These are phyloP conservation scores for Harringtonia lauricola DNA, from an alignment of 2,329 filamentous ascomycete genomes.

Conservation along the genomic window DNA sequence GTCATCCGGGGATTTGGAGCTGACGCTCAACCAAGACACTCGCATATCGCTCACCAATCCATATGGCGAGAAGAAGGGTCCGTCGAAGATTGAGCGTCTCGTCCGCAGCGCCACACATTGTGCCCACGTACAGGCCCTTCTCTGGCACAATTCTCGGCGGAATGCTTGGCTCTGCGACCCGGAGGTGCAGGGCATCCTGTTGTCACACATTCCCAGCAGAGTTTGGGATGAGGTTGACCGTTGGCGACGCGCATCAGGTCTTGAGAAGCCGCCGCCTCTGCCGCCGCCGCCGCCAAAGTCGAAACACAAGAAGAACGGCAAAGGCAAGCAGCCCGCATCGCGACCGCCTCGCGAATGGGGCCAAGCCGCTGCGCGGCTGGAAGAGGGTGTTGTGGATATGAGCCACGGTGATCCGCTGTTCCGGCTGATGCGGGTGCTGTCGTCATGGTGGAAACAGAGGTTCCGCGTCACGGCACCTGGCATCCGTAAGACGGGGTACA, in stretches of 20 bases:
- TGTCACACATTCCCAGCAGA: conserved; percentile 58
- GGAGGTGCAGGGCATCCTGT: conserved; percentile 62
- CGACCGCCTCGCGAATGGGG: conserved; percentile 59
- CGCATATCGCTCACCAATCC: conserved; percentile 50
- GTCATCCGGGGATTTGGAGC: conserved; percentile 57
- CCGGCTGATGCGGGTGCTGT: conserved; percentile 62
- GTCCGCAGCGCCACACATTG: conserved; percentile 74
- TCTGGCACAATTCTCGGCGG: conserved; percentile 81
- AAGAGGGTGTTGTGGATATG: conserved; percentile 62
- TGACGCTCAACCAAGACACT: conserved; percentile 54
- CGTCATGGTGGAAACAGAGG: conserved; percentile 77
- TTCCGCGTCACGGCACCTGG: conserved; percentile 71
- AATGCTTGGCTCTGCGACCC: conserved; percentile 77
- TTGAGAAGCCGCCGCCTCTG: conserved; percentile 25
- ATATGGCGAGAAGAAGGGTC: conserved; percentile 64
- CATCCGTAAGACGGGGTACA: conserved; percentile 82
- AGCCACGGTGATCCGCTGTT: conserved; percentile 76
- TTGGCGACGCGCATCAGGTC: conserved; percentile 59
- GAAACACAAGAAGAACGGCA: conserved; percentile 27
- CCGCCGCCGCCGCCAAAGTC: conserved; percentile 12
- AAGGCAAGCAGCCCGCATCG: conserved; percentile 24
- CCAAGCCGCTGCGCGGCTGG: conserved; percentile 53
- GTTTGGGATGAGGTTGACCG: conserved; percentile 63
- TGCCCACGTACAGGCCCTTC: conserved; percentile 74
- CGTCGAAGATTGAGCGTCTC: conserved; percentile 71